These are phyloP conservation scores for Globisporangium polare DNA, from an alignment of 352 stramenopile genomes.

Conservation along the genomic window DNA sequence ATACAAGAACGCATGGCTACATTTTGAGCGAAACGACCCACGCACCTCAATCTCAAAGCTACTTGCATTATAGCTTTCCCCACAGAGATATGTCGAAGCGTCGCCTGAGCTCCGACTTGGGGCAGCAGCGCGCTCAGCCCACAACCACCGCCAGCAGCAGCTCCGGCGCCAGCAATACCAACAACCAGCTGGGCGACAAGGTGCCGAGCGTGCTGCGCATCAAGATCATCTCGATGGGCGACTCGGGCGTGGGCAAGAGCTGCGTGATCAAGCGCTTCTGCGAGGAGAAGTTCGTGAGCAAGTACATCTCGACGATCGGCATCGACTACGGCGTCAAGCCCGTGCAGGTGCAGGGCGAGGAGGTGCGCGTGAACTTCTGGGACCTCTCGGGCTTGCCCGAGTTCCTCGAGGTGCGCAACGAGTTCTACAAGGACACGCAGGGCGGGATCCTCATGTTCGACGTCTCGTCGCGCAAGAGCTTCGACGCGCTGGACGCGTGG, in stretches of 20 bases:
- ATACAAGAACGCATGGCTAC: no score
- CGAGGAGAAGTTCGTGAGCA: constrained; percentile 93
- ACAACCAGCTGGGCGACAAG: constrained; percentile 26
- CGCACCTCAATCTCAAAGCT: not conserved
- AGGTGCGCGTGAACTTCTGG: constrained; percentile 94
- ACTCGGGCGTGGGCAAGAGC: constrained; percentile 88
- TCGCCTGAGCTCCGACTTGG: constrained; percentile 1
- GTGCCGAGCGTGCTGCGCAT: constrained; percentile 64
- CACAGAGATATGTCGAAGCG: constrained; percentile 11
- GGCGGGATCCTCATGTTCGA: constrained; percentile 78
- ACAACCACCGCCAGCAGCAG: not conserved
- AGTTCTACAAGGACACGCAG: constrained; percentile 96
- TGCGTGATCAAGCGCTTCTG: constrained; percentile 96
- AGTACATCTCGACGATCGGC: constrained; percentile 96
- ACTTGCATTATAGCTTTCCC: no score
- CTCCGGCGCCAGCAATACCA: constrained; percentile 7
- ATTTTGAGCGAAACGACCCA: no score
- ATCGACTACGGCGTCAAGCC: constrained; percentile 95
- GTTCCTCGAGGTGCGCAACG: constrained; percentile 95
- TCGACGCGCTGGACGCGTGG: constrained; percentile 87
- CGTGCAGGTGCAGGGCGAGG: constrained; percentile 61
- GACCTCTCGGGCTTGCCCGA: constrained; percentile 90
- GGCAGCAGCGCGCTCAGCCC: not conserved
- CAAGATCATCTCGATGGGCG: constrained; percentile 94
- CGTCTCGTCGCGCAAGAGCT: constrained; percentile 65